These are phyloP conservation scores for Micromonas commoda DNA, from an alignment of 139 green algal species.

Conservation along the genomic window DNA sequence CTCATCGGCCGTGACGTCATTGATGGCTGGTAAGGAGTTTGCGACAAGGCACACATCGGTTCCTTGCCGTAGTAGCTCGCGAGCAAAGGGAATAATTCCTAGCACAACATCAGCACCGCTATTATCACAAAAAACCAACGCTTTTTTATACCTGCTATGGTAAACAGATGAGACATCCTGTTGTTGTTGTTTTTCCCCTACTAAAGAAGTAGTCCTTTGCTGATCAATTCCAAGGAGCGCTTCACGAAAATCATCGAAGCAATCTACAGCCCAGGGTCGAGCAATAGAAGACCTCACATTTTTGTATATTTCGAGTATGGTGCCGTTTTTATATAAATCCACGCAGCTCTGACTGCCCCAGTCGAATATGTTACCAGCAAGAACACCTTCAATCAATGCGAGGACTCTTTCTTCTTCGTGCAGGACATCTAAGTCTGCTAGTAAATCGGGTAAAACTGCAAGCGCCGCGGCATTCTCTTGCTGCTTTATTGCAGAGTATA, in stretches of 20 bases:
- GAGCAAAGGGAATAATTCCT: constrained; percentile 87
- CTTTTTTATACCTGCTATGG: constrained; percentile 40
- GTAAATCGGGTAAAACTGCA: constrained; percentile 82
- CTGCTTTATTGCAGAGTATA: constrained; percentile 64
- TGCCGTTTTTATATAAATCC: constrained; percentile 82
- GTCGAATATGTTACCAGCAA: constrained; percentile 99
- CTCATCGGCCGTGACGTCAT: constrained; percentile 91
- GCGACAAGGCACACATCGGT: constrained; percentile 53
- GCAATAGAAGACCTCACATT: constrained; percentile 1
- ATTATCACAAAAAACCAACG: constrained; percentile 97
- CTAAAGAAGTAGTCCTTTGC: too few relatives aligned
- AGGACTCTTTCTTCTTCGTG: constrained; percentile 22
- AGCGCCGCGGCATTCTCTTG: constrained; percentile 83
- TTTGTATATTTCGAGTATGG: constrained; percentile 92
- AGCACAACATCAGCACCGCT: constrained; percentile 89
- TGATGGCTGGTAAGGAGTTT: constrained; percentile 76
- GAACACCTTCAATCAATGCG: constrained; percentile 67
- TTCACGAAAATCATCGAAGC: constrained; percentile 65
- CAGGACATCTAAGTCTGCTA: constrained; percentile 81
- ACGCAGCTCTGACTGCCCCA: constrained; percentile 84
- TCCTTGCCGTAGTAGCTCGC: constrained; percentile 80
- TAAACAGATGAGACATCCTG: too few relatives aligned
- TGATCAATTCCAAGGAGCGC: constrained; percentile 13
- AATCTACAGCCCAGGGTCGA: constrained; percentile 80
- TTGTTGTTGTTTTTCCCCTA: too few relatives aligned